These are phyloP conservation scores for Pythium insidiosum DNA, from an alignment of 352 stramenopile genomes.

Conservation along the genomic window DNA sequence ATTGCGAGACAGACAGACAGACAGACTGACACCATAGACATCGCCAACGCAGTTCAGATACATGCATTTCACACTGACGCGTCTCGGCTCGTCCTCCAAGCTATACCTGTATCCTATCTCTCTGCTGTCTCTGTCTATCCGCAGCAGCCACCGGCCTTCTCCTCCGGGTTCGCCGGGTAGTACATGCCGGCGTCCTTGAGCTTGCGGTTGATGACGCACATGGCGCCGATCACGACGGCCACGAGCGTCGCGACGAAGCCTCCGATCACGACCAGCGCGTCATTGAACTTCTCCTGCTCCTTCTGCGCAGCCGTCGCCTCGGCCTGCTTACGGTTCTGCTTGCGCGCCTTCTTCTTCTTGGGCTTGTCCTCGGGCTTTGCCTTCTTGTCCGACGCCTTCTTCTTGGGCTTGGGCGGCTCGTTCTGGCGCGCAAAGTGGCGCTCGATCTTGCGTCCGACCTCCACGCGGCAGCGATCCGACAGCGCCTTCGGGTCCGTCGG, in stretches of 20 bases:
- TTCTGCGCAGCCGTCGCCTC: conserved; percentile 45
- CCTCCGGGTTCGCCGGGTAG: conserved; percentile 47
- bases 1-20: too few relatives aligned
- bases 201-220: conserved; percentile 80
- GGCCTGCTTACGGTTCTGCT: conserved; percentile 42
- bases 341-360: conserved; percentile 60
- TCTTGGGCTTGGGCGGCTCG: conserved; percentile 12
- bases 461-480: conserved; percentile 52
- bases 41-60: not conserved
- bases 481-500: conserved; percentile 46
- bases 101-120: not conserved
- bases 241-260: conserved; percentile 63
- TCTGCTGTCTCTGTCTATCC: conserved; percentile 2
- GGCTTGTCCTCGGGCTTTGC: conserved; percentile 42
- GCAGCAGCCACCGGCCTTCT: conserved; percentile 46
- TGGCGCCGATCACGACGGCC: conserved; percentile 37
- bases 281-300: conserved; percentile 57
- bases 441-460: conserved; percentile 50
- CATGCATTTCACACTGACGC: too few relatives aligned
- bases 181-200: conserved; percentile 77
- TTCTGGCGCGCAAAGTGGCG: conserved; percentile 47
- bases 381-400: conserved; percentile 21
- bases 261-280: conserved; percentile 61
- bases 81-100: too few relatives aligned
- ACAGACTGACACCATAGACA: too few relatives aligned